Evolutionary conservation across 768 basidiomycete genomes (phyloP).

Genomic region (Kwoniella sp.): DNA sequence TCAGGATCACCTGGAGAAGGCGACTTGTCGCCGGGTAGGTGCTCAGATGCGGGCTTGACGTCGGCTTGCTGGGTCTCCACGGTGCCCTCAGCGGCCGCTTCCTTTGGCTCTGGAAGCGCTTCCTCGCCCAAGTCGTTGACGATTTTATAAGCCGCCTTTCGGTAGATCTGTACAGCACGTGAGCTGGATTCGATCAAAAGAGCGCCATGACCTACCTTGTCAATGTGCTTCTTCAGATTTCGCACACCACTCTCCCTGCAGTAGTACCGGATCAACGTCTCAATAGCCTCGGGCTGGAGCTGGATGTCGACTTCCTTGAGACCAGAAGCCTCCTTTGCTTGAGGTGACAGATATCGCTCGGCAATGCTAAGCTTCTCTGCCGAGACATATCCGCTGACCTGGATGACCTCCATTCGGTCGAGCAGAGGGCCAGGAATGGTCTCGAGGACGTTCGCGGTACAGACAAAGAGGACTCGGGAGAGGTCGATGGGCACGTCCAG

Average conservation of each 20-base stretch:
- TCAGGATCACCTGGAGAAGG: slow-evolving; percentile 34
- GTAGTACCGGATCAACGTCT: slow-evolving; percentile 90
- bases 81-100: slow-evolving; percentile 52
- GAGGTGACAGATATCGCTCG: slow-evolving; percentile 79
- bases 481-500: slow-evolving; percentile 97
- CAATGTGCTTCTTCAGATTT: slow-evolving; percentile 96
- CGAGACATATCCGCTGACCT: slow-evolving; percentile 89
- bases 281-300: slow-evolving; percentile 71
- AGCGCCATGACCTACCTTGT: slow-evolving; percentile 63
- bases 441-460: slow-evolving; percentile 89
- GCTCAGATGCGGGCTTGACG: slow-evolving; percentile 49
- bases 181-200: background rate
- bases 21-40: slow-evolving; percentile 36
- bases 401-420: slow-evolving; percentile 93
- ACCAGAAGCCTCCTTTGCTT: slow-evolving; percentile 86
- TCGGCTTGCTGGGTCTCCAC: slow-evolving; percentile 59
- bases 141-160: slow-evolving; percentile 89
- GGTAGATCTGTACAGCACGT: slow-evolving; percentile 66
- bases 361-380: slow-evolving; percentile 90
- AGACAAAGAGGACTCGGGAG: slow-evolving; percentile 93
- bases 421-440: slow-evolving; percentile 90
- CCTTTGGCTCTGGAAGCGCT: slow-evolving; percentile 62
- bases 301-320: slow-evolving; percentile 77
- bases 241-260: slow-evolving; percentile 95
- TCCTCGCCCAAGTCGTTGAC: slow-evolving; percentile 86